These are phyloP conservation scores for Kluyveromyces aestuarii DNA, from an alignment of 805 yeast genomes.

Conservation along the genomic window DNA sequence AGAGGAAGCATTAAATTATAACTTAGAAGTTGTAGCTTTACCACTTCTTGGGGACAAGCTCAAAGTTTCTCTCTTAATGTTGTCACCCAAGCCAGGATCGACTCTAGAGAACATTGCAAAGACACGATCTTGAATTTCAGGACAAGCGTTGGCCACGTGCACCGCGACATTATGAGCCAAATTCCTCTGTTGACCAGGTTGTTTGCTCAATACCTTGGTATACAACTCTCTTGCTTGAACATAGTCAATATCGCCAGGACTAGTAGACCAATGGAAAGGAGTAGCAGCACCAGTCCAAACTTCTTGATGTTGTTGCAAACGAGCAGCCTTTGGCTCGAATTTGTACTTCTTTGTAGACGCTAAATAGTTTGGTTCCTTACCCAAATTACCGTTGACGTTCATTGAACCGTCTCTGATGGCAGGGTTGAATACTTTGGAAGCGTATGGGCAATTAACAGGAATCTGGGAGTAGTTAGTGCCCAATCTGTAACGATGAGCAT, in stretches of 20 bases:
- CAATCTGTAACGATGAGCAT: slow-evolving; percentile 77
- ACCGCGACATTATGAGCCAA: slow-evolving; percentile 77
- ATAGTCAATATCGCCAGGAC: slow-evolving; percentile 56
- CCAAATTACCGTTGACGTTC: slow-evolving; percentile 63
- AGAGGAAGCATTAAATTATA: slow-evolving; percentile 4
- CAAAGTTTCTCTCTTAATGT: slow-evolving; percentile 52
- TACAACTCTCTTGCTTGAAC: slow-evolving; percentile 71
- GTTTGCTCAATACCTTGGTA: slow-evolving; percentile 59
- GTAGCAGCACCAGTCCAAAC: slow-evolving; percentile 75
- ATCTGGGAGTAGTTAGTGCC: slow-evolving; percentile 68
- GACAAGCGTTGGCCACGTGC: slow-evolving; percentile 62
- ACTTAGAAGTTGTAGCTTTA: slow-evolving; percentile 6
- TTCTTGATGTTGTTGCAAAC: slow-evolving; percentile 60
- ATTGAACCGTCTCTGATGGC: slow-evolving; percentile 78
- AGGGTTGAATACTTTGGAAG: slow-evolving; percentile 50
- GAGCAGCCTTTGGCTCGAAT: slow-evolving; percentile 21
- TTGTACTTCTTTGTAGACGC: slow-evolving; percentile 37
- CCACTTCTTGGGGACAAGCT: slow-evolving; percentile 7
- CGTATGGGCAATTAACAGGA: slow-evolving; percentile 83
- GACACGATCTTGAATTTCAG: slow-evolving; percentile 70
- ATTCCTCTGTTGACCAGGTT: slow-evolving; percentile 75
- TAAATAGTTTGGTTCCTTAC: slow-evolving; percentile 67
- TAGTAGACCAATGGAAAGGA: slow-evolving; percentile 78
- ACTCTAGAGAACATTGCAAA: slow-evolving; percentile 70
- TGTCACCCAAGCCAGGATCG: slow-evolving; percentile 54